phyloP scores from a whole-genome alignment of 352 stramenopile species.

The Globisporangium mamillatum region DNA sequence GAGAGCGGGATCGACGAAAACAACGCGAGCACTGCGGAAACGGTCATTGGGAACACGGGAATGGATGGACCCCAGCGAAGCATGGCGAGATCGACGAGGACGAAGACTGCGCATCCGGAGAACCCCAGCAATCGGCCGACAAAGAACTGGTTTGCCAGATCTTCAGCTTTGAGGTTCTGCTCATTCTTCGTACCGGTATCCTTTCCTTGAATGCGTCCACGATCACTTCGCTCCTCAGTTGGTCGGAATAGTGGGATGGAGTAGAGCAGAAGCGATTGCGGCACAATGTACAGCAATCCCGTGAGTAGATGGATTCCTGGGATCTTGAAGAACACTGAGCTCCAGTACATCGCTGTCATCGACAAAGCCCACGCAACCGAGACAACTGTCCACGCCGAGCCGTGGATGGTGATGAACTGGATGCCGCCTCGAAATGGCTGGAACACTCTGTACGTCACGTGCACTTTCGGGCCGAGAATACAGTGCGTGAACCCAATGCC shows the following conservation, averaged over 20 bases:
- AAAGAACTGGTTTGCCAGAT: constrained; percentile 33
- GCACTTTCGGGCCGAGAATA: constrained; percentile 31
- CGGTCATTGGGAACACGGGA: constrained; percentile 43
- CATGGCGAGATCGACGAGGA: constrained; percentile 48
- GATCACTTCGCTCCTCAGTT: neutral
- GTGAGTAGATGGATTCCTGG: constrained; percentile 41
- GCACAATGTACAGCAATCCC: constrained; percentile 36
- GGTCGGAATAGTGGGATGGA: constrained; percentile 40
- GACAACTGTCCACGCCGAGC: constrained; percentile 48
- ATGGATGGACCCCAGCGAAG: constrained; percentile 39
- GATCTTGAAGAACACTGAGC: constrained; percentile 41
- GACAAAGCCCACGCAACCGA: constrained; percentile 36
- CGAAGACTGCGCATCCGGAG: constrained; percentile 39
- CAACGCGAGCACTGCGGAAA: constrained; percentile 44
- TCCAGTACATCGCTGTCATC: constrained; percentile 47
- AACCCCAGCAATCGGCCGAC: constrained; percentile 41
- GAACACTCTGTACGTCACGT: constrained; percentile 36
- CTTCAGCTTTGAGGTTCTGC: constrained; percentile 17
- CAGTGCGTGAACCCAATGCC: constrained; percentile 40
- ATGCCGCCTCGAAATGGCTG: constrained; percentile 50
- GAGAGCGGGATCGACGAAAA: constrained; percentile 51
- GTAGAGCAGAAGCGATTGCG: constrained; percentile 36
- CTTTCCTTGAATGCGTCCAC: neutral
- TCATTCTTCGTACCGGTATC: neutral
- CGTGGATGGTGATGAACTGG: constrained; percentile 49